Evolutionary conservation across 78 protist genomes (phyloP).

Genomic region (Speleostelium caveatum): DNA sequence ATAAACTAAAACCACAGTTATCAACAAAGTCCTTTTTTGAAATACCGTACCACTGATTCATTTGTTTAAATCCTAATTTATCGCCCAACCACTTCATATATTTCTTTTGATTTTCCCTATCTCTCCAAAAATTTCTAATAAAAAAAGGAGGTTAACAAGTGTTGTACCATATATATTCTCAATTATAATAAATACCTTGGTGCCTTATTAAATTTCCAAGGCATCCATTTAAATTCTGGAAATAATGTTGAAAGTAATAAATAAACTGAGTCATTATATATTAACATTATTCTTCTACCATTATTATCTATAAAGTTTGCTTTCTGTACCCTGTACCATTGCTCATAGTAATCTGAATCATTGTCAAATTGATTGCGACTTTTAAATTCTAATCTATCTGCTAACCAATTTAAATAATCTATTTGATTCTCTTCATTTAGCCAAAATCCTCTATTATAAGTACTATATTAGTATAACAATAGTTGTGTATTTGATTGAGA

Average conservation of each 20-base stretch:
- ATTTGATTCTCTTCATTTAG: neutral
- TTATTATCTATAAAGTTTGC: neutral
- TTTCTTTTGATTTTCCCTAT: conserved; percentile 24
- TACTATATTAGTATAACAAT: too few relatives aligned
- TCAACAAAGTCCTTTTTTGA: conserved; percentile 16
- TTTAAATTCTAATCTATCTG: neutral
- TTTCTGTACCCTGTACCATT: conserved; percentile 28
- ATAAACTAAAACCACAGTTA: conserved; percentile 23
- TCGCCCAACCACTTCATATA: conserved; percentile 38
- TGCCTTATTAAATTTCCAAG: conserved; percentile 38
- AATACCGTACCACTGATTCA: conserved; percentile 50
- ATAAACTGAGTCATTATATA: conserved; percentile 23
- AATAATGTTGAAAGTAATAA: neutral
- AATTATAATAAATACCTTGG: conserved; percentile 13
- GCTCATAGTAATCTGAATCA: neutral
- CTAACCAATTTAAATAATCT: neutral
- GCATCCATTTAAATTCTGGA: conserved; percentile 23
- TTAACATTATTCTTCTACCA: conserved; percentile 8
- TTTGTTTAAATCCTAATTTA: neutral
- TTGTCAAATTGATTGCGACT: neutral
- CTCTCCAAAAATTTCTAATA: conserved; percentile 30
- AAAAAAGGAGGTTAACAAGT: too few relatives aligned
- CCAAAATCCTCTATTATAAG: neutral
- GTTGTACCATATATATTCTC: too few relatives aligned
- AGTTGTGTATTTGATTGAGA: too few relatives aligned